These are phyloP conservation scores for Chaetomium sp. DNA, from an alignment of 2,329 filamentous ascomycete species.

Conservation along the genomic window DNA sequence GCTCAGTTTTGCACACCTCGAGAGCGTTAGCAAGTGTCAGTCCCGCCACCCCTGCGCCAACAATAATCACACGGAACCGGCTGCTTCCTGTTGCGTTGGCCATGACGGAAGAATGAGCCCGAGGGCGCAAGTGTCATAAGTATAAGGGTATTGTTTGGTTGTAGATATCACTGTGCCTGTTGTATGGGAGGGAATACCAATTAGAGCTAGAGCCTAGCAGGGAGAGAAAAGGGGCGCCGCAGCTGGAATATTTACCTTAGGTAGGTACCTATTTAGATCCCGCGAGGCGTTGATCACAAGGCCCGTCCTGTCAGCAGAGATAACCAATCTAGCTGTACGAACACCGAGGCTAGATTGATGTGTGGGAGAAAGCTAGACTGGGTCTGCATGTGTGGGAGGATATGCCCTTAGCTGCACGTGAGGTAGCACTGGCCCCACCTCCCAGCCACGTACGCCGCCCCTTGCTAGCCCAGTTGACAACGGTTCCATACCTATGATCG, in stretches of 20 bases:
- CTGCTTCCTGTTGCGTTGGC: not conserved
- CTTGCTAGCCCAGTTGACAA: not conserved
- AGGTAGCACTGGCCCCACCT: too few relatives aligned
- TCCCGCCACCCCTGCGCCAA: constrained; percentile 39
- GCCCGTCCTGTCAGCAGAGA: not conserved
- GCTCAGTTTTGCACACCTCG: constrained; percentile 22
- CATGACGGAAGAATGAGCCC: not conserved
- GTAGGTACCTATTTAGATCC: too few relatives aligned
- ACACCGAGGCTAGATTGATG: too few relatives aligned
- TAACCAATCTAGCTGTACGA: not conserved
- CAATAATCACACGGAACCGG: constrained; percentile 37
- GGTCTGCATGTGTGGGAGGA: too few relatives aligned
- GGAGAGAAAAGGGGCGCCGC: not conserved
- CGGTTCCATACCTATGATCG: too few relatives aligned
- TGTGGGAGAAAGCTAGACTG: too few relatives aligned
- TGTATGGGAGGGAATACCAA: not conserved
- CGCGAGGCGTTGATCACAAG: not conserved
- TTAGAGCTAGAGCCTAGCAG: too few relatives aligned
- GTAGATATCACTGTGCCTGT: not conserved
- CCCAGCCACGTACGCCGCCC: not conserved
- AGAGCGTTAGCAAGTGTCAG: constrained; percentile 39
- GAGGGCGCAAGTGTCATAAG: not conserved
- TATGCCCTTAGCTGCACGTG: too few relatives aligned
- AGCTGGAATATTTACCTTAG: not conserved
- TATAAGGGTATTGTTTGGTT: not conserved